Evolutionary conservation across 371 early-diverging fungal species (phyloP).

Genomic region (Actinomortierella ambigua): DNA sequence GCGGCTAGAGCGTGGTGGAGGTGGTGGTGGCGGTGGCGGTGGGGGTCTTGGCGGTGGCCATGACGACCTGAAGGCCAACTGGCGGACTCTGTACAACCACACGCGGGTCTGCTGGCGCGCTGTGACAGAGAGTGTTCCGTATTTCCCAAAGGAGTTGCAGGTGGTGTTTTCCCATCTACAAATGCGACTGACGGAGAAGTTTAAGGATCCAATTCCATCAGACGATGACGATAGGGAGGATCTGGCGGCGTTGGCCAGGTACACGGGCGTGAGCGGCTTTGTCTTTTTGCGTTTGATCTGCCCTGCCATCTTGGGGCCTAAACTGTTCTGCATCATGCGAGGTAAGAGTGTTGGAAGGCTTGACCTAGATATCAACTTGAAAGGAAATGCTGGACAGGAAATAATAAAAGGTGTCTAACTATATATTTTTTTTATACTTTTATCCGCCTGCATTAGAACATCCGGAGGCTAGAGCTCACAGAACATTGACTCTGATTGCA

Average conservation of each 20-base stretch:
- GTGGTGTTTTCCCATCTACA: conserved; percentile 61
- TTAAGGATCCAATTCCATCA: conserved; percentile 10
- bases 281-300: conserved; percentile 84
- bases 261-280: conserved; percentile 67
- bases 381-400: neutral
- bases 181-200: conserved; percentile 37
- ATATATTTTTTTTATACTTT: neutral
- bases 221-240: conserved; percentile 6
- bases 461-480: conserved; percentile 66
- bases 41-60: neutral
- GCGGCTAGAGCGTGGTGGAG: conserved; percentile 41
- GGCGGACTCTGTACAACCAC: conserved; percentile 51
- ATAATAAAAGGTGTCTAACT: neutral
- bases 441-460: conserved; percentile 47
- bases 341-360: conserved; percentile 29
- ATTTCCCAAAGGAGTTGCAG: conserved; percentile 55
- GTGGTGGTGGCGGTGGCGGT: no score
- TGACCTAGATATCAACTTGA: no score
- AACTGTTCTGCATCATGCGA: conserved; percentile 73
- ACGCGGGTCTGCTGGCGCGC: conserved; percentile 52
- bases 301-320: conserved; percentile 86
- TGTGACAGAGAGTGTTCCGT: conserved; percentile 46
- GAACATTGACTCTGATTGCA: conserved; percentile 79
- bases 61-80: conserved; percentile 49
- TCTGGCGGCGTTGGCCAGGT: conserved; percentile 22